Conservation (phyloP, 1,284 basidiomycete species). For the Testicularia cyperi region DNA sequence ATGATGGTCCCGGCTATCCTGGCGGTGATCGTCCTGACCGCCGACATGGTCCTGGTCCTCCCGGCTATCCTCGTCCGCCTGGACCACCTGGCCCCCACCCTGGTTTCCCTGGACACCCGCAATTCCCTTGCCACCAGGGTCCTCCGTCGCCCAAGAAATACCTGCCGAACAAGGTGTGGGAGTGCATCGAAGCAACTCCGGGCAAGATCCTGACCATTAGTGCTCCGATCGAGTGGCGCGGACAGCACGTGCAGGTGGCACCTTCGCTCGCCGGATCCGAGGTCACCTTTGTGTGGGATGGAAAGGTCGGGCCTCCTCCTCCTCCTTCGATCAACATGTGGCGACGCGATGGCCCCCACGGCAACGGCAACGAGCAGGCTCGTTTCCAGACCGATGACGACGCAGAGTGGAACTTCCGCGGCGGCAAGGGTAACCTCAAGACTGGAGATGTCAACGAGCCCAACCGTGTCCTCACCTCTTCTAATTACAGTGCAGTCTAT, state of each 20-base stretch:
- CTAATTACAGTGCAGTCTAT: conserved; percentile 1
- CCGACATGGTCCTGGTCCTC: too few species aligned
- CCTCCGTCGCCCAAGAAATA: conserved; percentile 6
- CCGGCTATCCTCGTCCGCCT: neutral
- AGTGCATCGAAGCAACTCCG: conserved; percentile 12
- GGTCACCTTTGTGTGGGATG: conserved; percentile 27
- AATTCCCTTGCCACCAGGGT: neutral
- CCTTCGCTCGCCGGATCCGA: conserved; percentile 20
- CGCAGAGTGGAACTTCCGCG: too few species aligned
- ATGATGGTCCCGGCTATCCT: conserved; percentile 9
- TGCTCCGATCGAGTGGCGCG: conserved; percentile 6
- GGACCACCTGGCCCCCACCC: neutral
- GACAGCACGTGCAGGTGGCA: conserved; percentile 13
- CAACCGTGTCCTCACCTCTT: neutral
- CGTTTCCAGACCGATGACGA: neutral
- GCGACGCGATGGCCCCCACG: conserved; percentile 1
- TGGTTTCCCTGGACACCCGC: neutral
- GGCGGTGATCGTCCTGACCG: conserved; percentile 3
- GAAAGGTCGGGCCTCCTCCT: conserved; percentile 12
- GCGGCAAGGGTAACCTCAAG: too few species aligned
- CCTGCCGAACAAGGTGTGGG: conserved; percentile 2
- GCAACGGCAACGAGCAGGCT: neutral
- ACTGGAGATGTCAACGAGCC: conserved; percentile 3
- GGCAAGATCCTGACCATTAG: conserved; percentile 10
- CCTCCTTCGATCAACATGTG: conserved; percentile 1